These are phyloP conservation scores for Sclerotiophoma versabilis DNA, from an alignment of 2,329 filamentous ascomycete genomes.

Conservation along the genomic window DNA sequence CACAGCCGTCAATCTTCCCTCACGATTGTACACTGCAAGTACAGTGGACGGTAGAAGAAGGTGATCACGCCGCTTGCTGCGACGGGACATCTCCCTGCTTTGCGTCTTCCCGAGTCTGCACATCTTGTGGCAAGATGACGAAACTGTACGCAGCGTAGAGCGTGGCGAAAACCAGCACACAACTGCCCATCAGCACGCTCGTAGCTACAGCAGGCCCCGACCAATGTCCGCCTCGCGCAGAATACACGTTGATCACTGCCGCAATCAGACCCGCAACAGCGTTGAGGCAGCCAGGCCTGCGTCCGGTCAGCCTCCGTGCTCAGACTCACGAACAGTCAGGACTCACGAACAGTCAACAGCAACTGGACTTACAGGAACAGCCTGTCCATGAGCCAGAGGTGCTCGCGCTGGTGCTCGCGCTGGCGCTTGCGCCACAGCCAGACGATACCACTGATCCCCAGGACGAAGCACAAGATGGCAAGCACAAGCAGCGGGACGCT, in stretches of 20 bases:
- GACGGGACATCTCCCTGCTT: not conserved
- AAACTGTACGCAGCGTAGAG: not conserved
- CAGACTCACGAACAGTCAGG: too few species aligned
- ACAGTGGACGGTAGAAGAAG: too few species aligned
- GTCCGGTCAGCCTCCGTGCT: too few species aligned
- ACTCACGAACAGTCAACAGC: too few species aligned
- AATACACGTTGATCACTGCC: not conserved
- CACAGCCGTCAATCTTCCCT: too few species aligned
- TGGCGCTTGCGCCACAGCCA: not conserved
- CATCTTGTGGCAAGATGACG: not conserved
- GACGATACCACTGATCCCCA: not conserved
- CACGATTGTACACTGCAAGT: too few species aligned
- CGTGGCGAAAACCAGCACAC: not conserved
- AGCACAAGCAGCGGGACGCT: not conserved
- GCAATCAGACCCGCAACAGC: not conserved
- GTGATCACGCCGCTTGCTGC: too few species aligned
- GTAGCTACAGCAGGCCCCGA: not conserved
- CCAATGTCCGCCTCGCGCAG: not conserved
- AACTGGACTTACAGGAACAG: too few species aligned
- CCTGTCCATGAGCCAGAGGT: too few species aligned
- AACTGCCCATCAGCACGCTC: not conserved
- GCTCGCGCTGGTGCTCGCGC: too few species aligned
- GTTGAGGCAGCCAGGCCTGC: too few species aligned
- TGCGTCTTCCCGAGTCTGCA: not conserved
- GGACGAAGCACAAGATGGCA: not conserved